These are phyloP conservation scores for Pythium rishiriense DNA, from an alignment of 352 stramenopile species.

Conservation along the genomic window DNA sequence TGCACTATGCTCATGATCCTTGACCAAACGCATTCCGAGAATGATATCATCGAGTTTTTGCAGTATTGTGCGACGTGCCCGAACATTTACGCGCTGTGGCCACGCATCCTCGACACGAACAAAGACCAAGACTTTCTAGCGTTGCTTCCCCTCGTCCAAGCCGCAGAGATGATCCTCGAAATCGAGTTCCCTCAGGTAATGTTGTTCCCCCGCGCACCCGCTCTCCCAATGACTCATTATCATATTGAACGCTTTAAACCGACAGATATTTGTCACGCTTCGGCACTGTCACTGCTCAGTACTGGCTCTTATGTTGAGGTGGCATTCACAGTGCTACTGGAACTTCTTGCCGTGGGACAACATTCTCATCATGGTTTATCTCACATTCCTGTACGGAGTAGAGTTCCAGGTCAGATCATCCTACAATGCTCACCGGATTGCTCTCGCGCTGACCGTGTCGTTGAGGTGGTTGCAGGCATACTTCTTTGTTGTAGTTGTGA, in stretches of 20 bases:
- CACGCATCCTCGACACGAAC: not conserved
- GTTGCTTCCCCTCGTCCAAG: constrained; percentile 35
- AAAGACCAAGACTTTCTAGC: not conserved
- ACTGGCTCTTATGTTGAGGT: constrained; percentile 43
- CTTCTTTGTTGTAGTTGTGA: constrained; percentile 42
- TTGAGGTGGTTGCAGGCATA: constrained; percentile 40
- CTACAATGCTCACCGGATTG: not conserved
- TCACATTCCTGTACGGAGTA: constrained; percentile 52
- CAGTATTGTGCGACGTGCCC: constrained; percentile 29
- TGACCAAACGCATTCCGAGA: constrained; percentile 33
- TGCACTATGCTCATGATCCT: constrained; percentile 60
- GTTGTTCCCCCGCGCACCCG: not conserved
- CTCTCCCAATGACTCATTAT: not conserved
- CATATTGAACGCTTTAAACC: not conserved
- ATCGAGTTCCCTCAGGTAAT: constrained; percentile 56
- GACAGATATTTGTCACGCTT: constrained; percentile 45
- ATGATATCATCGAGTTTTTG: constrained; percentile 41
- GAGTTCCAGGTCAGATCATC: constrained; percentile 52
- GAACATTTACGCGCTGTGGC: constrained; percentile 42
- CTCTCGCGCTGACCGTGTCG: not conserved
- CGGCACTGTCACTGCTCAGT: constrained; percentile 51
- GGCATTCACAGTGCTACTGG: constrained; percentile 64
- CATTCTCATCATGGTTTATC: constrained; percentile 49
- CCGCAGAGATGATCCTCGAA: constrained; percentile 47
- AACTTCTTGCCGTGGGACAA: constrained; percentile 74